Percentiles rank a stretch among this genome's conserved stretches.
These are phyloP conservation scores for Nyssa sinensis DNA, from an alignment of 148 eudicot species.

Conservation along the genomic window DNA sequence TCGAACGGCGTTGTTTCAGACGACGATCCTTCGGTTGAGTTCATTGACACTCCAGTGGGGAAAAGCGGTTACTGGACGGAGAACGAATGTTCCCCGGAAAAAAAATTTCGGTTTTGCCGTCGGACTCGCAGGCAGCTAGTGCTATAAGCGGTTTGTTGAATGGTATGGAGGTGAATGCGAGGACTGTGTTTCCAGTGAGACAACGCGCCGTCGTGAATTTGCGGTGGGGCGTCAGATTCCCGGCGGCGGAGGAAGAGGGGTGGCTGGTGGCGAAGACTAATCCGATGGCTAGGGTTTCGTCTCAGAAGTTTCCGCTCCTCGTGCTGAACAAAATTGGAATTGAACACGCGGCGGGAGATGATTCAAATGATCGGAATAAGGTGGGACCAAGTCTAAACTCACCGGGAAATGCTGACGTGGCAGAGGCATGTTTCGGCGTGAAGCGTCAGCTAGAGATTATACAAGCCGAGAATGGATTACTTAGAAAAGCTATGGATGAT, in stretches of 20 bases:
- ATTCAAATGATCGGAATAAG: conserved; percentile 11
- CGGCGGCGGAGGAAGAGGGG: conserved; percentile 28
- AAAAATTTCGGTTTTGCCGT: conserved; percentile 26
- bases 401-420: conserved; percentile 38
- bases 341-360: conserved; percentile 58
- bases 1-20: conserved; percentile 23
- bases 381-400: conserved; percentile 8
- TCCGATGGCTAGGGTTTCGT: conserved; percentile 33
- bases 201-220: conserved; percentile 57
- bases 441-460: conserved; percentile 60
- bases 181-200: conserved; percentile 53
- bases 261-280: conserved; percentile 19
- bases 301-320: conserved; percentile 46
- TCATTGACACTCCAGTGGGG: conserved; percentile 29
- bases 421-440: conserved; percentile 47
- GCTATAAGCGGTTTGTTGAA: conserved; percentile 31
- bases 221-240: conserved; percentile 82
- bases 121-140: conserved; percentile 23
- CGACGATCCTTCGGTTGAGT: conserved; percentile 39
- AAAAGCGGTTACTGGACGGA: conserved; percentile 22
- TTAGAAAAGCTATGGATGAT: conserved; percentile 61
- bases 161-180: conserved; percentile 62
- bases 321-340: conserved; percentile 75
- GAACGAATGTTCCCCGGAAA: conserved; percentile 17
- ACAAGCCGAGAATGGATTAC: conserved; percentile 59